These are phyloP conservation scores for Fraxinus anomala DNA, from an alignment of 257 asterid genomes.

Conservation along the genomic window DNA sequence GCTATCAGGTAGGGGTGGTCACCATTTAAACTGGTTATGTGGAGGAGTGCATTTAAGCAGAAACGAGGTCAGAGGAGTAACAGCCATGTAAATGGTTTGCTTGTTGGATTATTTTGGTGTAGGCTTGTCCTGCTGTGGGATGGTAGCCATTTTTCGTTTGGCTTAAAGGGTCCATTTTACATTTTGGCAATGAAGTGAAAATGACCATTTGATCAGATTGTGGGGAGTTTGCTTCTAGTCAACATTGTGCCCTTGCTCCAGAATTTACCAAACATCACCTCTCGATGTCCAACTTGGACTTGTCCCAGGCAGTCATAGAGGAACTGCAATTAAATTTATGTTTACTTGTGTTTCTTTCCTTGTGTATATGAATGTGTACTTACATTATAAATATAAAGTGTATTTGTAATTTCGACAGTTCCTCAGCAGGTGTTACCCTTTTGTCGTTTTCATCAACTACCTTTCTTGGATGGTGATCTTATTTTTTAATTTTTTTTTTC, in stretches of 20 bases:
- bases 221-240: neutral
- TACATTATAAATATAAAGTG: slow-evolving; percentile 6
- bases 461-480: neutral
- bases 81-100: too few species aligned
- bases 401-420: slow-evolving; percentile 11
- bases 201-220: neutral
- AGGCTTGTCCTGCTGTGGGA: too few species aligned
- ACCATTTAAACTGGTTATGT: too few species aligned
- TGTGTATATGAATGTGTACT: slow-evolving; percentile 2
- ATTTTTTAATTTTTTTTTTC: neutral
- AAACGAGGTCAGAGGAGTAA: too few species aligned
- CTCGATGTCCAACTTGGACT: neutral
- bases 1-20: too few species aligned
- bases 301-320: neutral
- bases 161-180: too few species aligned
- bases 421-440: slow-evolving; percentile 18
- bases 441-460: slow-evolving; percentile 3
- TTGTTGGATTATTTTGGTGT: too few species aligned
- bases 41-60: too few species aligned
- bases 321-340: slow-evolving; percentile 4
- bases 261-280: neutral
- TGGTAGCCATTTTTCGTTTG: too few species aligned
- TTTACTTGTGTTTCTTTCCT: slow-evolving; percentile 4
- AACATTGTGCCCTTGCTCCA: neutral
- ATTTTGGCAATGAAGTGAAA: neutral